Evolutionary conservation across 2,329 filamentous ascomycete genomes (phyloP).

Genomic region (Phialemoniopsis sp.): DNA sequence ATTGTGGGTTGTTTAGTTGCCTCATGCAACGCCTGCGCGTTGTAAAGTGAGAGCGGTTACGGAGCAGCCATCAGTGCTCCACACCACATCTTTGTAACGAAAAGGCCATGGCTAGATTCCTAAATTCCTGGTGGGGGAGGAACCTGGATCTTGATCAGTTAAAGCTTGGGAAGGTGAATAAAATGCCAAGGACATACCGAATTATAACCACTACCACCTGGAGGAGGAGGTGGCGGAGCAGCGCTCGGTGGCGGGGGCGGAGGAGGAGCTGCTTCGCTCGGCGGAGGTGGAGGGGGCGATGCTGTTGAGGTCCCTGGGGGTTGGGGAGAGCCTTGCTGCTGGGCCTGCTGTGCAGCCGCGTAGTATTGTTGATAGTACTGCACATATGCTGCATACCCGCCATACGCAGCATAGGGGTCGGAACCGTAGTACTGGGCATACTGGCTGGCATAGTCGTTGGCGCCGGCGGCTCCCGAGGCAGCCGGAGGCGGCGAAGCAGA

Average conservation of each 20-base stretch:
- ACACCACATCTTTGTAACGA: no score
- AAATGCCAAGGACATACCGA: conserved; percentile 44
- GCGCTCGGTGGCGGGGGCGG: conserved; percentile 54
- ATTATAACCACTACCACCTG: conserved; percentile 56
- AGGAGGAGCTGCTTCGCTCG: conserved; percentile 57
- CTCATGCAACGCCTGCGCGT: no score
- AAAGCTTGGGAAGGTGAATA: neutral
- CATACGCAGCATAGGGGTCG: conserved; percentile 84
- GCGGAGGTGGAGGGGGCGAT: conserved; percentile 51
- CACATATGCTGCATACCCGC: conserved; percentile 75
- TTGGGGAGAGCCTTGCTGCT: conserved; percentile 38
- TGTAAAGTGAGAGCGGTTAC: no score
- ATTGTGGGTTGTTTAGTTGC: no score
- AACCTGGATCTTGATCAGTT: no score
- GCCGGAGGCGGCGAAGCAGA: conserved; percentile 34
- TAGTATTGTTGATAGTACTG: conserved; percentile 74
- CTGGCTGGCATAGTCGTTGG: conserved; percentile 69
- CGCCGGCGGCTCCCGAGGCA: conserved; percentile 35
- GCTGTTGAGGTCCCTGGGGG: conserved; percentile 38
- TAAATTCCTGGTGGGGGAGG: conserved; percentile 54
- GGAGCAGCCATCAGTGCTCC: no score
- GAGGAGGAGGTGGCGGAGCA: conserved; percentile 52
- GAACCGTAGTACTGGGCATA: conserved; percentile 78
- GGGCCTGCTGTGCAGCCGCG: conserved; percentile 48
- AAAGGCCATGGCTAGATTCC: no score